Base-by-base conservation (phyloP, 768 basidiomycete genomes). In the Podaxis sp. region DNA sequence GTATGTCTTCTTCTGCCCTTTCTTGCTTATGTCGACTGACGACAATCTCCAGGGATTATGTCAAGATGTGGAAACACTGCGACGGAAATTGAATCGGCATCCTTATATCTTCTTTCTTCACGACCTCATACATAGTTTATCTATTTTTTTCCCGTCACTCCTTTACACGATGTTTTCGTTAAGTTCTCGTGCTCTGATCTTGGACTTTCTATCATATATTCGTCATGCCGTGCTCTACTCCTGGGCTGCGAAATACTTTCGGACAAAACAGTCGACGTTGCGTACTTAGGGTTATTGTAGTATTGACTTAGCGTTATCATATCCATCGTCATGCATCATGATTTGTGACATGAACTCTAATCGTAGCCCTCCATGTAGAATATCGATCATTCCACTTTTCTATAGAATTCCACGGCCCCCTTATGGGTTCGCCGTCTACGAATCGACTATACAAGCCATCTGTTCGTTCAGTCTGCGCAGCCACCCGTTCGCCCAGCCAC, bases 21-120 rank as follows among this genome's bases (percentile, higher is more conserved):
- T 20, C 37, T 41, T 48, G 13, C 46, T 57, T 28, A 22, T 58
- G 13, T 46, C 2, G 12, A 52, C 24, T 40, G 17, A 17, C 37
- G 13, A 20, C 2, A 7, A 54, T 54, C 33, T 58, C 57, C 63
- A 82, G 81, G 52, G 83, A 84, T 69, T 83, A 82, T 66, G 82
- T 85, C 54, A 82, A 80, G 72, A 85, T 85, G 83, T 85, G 82
- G 82, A 81, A 80, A 65, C 80, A 83, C 60, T 85, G 84, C 66
- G 77, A 68, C 70, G 52, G 55, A 33, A 58, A 22, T 60, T 60
- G 30, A 37, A 5, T 20, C n/a, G 33, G 17, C 28, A 24, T 33
- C 28, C 15, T 49, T 15, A 22, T 37, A 37, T 37, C 12, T 26
- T 15, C 3, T 26, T 49, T 17, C 7, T 22, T 46, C 30, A 52